These are phyloP conservation scores for Beauveria sp. DNA, from an alignment of 2,329 filamentous ascomycete genomes.

Conservation along the genomic window DNA sequence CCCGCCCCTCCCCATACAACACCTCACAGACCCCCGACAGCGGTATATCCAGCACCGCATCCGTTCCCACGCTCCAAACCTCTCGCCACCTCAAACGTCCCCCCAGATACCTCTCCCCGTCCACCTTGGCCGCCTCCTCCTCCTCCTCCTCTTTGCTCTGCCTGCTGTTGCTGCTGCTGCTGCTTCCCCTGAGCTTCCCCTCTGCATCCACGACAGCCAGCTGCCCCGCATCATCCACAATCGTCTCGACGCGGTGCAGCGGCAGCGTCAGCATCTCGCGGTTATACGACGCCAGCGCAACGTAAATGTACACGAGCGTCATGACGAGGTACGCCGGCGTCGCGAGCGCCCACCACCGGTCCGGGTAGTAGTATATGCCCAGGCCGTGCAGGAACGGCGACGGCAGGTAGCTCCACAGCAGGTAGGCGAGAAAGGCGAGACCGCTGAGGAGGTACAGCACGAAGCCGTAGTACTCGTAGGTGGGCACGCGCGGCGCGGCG, in stretches of 20 bases:
- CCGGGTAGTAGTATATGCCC: conserved; percentile 93
- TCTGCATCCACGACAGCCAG: conserved; percentile 73
- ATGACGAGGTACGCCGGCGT: conserved; percentile 87
- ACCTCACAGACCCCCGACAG: conserved; percentile 93
- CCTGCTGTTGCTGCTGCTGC: conserved; percentile 21
- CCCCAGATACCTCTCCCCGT: no score
- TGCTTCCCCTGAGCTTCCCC: conserved; percentile 40
- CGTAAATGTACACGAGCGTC: conserved; percentile 83
- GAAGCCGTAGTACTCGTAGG: conserved; percentile 99
- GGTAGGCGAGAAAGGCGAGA: conserved; percentile 65
- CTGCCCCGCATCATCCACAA: conserved; percentile 85
- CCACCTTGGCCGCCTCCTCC: no score
- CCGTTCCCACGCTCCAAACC: conserved; percentile 87
- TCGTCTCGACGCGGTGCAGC: conserved; percentile 72
- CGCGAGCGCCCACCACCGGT: conserved; percentile 95
- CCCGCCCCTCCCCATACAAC: conserved; percentile 62
- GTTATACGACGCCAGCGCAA: conserved; percentile 87
- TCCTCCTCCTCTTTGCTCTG: no score
- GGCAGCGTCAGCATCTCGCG: conserved; percentile 79
- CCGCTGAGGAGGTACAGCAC: conserved; percentile 88
- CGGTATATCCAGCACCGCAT: conserved; percentile 95
- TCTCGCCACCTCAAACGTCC: conserved; percentile 60
- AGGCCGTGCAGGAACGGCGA: conserved; percentile 86
- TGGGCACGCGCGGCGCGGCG: conserved; percentile 89
- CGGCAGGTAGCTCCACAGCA: conserved; percentile 83